These are phyloP conservation scores for Schizophyllum amplum DNA, from an alignment of 1,284 basidiomycete species.

Conservation along the genomic window DNA sequence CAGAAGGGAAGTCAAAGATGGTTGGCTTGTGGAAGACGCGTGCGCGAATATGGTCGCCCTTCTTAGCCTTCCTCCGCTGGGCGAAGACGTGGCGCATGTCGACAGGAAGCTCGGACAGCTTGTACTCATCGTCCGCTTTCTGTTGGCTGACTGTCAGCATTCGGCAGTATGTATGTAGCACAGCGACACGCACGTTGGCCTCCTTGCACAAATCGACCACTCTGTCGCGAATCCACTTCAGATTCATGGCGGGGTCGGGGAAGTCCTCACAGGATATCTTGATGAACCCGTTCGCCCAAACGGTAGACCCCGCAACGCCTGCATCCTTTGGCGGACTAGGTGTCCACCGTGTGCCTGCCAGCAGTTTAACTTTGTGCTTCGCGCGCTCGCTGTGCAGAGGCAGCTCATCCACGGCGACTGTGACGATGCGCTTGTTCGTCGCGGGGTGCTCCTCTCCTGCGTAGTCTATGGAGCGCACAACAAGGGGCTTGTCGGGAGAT, in stretches of 20 bases:
- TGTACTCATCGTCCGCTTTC: slow-evolving; percentile 45
- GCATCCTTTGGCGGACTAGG: slow-evolving; percentile 61
- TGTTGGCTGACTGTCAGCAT: slow-evolving; percentile 18
- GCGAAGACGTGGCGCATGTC: slow-evolving; percentile 72
- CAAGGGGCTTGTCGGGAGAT: slow-evolving; percentile 44
- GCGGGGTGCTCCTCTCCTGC: slow-evolving; percentile 68
- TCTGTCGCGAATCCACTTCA: slow-evolving; percentile 80
- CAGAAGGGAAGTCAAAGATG: slow-evolving; percentile 71
- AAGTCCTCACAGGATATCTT: slow-evolving; percentile 85
- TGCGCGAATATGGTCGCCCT: slow-evolving; percentile 56
- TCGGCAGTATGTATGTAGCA: slow-evolving; percentile 7
- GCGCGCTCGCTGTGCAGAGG: slow-evolving; percentile 56
- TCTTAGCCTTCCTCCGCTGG: slow-evolving; percentile 59
- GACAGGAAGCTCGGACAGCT: slow-evolving; percentile 49
- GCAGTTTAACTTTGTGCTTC: slow-evolving; percentile 70
- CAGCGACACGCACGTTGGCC: slow-evolving; percentile 58
- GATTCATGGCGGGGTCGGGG: slow-evolving; percentile 68
- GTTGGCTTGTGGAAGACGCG: slow-evolving; percentile 51
- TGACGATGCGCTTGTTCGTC: slow-evolving; percentile 60
- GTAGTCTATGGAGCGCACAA: slow-evolving; percentile 72
- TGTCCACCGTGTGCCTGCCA: slow-evolving; percentile 80
- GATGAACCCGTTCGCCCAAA: slow-evolving; percentile 65
- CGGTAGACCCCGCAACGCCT: slow-evolving; percentile 38
- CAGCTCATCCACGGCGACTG: slow-evolving; percentile 64
- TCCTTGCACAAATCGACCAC: slow-evolving; percentile 64